These are phyloP conservation scores for Papiliotrema terrestris DNA, from an alignment of 1,284 basidiomycete species.

Conservation along the genomic window DNA sequence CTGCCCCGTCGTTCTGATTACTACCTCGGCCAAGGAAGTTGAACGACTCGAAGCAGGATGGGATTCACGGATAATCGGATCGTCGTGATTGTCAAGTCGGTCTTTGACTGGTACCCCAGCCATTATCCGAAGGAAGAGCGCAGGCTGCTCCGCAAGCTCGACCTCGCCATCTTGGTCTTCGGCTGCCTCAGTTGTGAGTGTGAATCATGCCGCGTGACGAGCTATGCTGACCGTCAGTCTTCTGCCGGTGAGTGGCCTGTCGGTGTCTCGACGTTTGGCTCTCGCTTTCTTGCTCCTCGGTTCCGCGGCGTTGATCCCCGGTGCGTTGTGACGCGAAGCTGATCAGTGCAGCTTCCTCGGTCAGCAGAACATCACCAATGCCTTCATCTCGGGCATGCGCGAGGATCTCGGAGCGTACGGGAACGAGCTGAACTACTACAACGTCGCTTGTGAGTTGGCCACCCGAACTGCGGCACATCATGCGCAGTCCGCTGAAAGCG, in stretches of 20 bases:
- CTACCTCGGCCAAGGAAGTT: too few relatives aligned
- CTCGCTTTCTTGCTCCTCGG: too few relatives aligned
- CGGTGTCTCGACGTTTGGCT: too few relatives aligned
- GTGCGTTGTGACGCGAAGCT: too few relatives aligned
- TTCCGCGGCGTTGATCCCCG: too few relatives aligned
- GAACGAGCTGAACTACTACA: slow-evolving; percentile 28
- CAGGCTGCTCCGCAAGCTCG: slow-evolving; percentile 10
- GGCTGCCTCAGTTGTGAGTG: slow-evolving; percentile 7
- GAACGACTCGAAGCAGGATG: too few relatives aligned
- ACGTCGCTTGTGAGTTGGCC: slow-evolving; percentile 17
- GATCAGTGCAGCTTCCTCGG: not conserved
- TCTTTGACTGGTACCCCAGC: slow-evolving; percentile 14
- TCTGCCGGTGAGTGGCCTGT: too few relatives aligned
- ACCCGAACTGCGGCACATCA: too few relatives aligned
- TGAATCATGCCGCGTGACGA: not conserved
- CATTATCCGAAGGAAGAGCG: slow-evolving; percentile 7
- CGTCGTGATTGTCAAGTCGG: slow-evolving; percentile 5
- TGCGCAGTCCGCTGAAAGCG: too few relatives aligned
- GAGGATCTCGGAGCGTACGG: slow-evolving; percentile 22
- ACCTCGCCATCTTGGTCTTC: slow-evolving; percentile 10
- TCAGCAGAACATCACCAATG: slow-evolving; percentile 14
- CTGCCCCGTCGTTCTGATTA: too few relatives aligned
- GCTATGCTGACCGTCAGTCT: too few relatives aligned
- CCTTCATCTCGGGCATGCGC: slow-evolving; percentile 15
- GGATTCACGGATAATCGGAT: too few relatives aligned